These are phyloP conservation scores for Kregervanrija delftensis DNA, from an alignment of 805 yeast species.

Conservation along the genomic window DNA sequence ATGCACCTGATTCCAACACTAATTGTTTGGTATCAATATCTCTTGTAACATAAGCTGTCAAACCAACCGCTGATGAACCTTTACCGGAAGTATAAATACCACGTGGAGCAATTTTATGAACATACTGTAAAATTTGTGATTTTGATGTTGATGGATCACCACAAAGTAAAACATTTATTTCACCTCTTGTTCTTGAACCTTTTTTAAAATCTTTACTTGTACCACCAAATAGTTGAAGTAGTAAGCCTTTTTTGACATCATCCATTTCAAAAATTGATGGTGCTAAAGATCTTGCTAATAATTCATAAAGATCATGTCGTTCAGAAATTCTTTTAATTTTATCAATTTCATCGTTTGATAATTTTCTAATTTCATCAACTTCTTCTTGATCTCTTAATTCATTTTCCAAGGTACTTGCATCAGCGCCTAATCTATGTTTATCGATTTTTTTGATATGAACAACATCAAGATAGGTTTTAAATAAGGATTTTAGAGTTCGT, in stretches of 20 bases:
- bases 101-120: conserved; percentile 95
- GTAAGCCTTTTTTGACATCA: conserved; percentile 92
- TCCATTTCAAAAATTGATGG: conserved; percentile 97
- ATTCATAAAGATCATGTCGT: conserved; percentile 77
- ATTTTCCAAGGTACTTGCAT: conserved; percentile 60
- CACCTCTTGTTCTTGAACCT: conserved; percentile 96
- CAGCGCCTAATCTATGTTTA: conserved; percentile 72
- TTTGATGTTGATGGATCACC: conserved; percentile 99
- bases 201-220: conserved; percentile 80
- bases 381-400: conserved; percentile 57
- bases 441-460: conserved; percentile 88
- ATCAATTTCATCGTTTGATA: conserved; percentile 63
- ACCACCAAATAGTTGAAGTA: conserved; percentile 93
- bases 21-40: conserved; percentile 91
- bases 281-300: conserved; percentile 84
- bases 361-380: conserved; percentile 66
- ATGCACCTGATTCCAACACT: conserved; percentile 93
- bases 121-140: conserved; percentile 89
- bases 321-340: conserved; percentile 54
- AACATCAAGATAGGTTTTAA: conserved; percentile 90
- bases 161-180: conserved; percentile 81
- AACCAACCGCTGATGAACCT: conserved; percentile 98
- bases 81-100: conserved; percentile 98
- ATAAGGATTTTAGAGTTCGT: conserved; percentile 74
- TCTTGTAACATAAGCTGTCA: conserved; percentile 93